Evolutionary conservation across 371 early-diverging fungal species (phyloP).

Genomic region (Haplosporangium sp.): DNA sequence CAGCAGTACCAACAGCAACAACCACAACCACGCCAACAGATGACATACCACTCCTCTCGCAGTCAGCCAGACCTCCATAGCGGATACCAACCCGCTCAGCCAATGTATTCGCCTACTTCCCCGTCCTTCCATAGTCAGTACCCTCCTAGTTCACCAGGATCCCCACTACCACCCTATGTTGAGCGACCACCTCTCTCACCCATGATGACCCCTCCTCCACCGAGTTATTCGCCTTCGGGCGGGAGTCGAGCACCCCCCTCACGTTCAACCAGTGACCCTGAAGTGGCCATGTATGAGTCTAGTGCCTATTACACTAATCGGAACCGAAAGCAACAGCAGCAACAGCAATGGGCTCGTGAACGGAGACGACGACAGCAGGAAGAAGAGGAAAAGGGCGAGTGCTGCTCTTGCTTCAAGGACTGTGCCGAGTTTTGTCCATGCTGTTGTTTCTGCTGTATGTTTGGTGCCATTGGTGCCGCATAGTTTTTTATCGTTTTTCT

Average conservation of each 20-base stretch:
- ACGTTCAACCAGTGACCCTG: conserved; percentile 24
- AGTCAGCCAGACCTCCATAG: conserved; percentile 40
- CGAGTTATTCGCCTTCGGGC: conserved; percentile 24
- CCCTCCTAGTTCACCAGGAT: conserved; percentile 31
- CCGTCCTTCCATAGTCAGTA: conserved; percentile 44
- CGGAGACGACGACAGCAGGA: conserved; percentile 26
- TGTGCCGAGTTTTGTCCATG: conserved; percentile 44
- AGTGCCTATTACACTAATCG: conserved; percentile 35
- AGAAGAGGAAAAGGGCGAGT: conserved; percentile 17
- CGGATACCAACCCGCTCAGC: conserved; percentile 21
- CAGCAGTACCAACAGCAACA: conserved; percentile 15
- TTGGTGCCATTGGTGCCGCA: conserved; percentile 30
- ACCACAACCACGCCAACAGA: conserved; percentile 27
- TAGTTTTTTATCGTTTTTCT: background rate
- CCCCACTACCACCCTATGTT: conserved; percentile 45
- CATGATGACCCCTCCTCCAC: conserved; percentile 34
- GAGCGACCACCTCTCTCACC: conserved; percentile 23
- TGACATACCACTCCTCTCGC: conserved; percentile 32
- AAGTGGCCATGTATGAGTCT: conserved; percentile 33
- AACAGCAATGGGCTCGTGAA: conserved; percentile 13
- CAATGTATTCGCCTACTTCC: conserved; percentile 43
- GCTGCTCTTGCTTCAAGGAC: conserved; percentile 40
- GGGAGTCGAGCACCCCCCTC: conserved; percentile 8
- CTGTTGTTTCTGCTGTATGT: conserved; percentile 47
- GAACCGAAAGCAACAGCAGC: conserved; percentile 34